phyloP scores from a whole-genome alignment of 75 land plant genomes.

The Selaginella moellendorffii region DNA sequence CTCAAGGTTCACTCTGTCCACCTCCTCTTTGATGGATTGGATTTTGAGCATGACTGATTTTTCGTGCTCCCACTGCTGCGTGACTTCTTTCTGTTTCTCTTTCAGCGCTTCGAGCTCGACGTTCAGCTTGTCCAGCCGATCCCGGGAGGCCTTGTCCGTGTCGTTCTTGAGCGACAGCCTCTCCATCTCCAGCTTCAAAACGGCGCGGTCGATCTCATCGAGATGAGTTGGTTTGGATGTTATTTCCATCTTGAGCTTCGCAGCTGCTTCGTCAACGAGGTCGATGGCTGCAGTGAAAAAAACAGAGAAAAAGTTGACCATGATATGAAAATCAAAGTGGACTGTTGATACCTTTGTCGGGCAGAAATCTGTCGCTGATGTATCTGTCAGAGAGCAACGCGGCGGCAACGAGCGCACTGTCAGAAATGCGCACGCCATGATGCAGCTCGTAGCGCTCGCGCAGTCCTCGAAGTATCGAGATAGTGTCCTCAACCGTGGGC shows the following conservation, averaged over 20 bases:
- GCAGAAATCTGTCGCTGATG: conserved; percentile 80
- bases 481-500: conserved; percentile 75
- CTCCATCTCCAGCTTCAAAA: conserved; percentile 60
- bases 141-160: conserved; percentile 54
- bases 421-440: conserved; percentile 90
- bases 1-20: conserved; percentile 73
- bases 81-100: conserved; percentile 35
- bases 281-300: conserved; percentile 61
- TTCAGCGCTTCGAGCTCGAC: conserved; percentile 35
- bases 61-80: conserved; percentile 63
- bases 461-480: conserved; percentile 85
- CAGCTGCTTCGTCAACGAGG: conserved; percentile 65
- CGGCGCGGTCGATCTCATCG: conserved; percentile 54
- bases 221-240: conserved; percentile 58
- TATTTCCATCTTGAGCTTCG: conserved; percentile 68
- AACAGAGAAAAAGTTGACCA: not conserved
- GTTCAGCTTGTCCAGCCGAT: conserved; percentile 39
- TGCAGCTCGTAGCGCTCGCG: conserved; percentile 92
- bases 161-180: conserved; percentile 47
- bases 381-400: conserved; percentile 87
- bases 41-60: conserved; percentile 52
- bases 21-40: conserved; percentile 64
- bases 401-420: conserved; percentile 86
- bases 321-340: not conserved
- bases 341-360: conserved; percentile 65